phyloP scores from a whole-genome alignment of 148 eudicot species.

The Spergularia marina region DNA sequence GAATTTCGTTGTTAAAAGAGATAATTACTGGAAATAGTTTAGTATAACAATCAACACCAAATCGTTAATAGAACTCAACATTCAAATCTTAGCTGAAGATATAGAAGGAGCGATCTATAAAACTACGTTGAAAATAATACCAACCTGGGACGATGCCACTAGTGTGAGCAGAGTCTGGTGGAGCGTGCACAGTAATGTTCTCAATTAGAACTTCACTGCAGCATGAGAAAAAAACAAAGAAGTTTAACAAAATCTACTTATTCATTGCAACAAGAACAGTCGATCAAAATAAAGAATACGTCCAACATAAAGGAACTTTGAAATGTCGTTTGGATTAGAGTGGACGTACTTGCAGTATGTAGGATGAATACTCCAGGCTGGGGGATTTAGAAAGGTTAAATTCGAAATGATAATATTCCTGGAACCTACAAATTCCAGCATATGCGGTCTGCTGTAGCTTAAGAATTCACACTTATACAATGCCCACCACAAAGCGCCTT shows the following conservation, averaged over 20 bases:
- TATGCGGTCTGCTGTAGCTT: constrained; percentile 40
- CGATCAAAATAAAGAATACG: neutral
- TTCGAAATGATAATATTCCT: constrained; percentile 35
- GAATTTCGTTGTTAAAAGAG: too few species aligned
- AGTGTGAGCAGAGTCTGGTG: constrained; percentile 38
- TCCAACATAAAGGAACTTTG: neutral
- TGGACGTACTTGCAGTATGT: constrained; percentile 39
- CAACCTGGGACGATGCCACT: constrained; percentile 46
- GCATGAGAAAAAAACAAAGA: neutral
- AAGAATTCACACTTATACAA: constrained; percentile 29
- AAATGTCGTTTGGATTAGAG: neutral
- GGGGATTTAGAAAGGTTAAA: constrained; percentile 41
- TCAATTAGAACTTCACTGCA: constrained; percentile 28
- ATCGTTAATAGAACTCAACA: too few species aligned
- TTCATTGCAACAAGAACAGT: neutral
- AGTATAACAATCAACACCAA: too few species aligned
- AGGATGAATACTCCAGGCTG: constrained; percentile 53
- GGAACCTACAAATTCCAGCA: constrained; percentile 40
- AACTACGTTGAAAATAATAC: neutral
- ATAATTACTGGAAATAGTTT: too few species aligned
- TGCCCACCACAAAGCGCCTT: constrained; percentile 47
- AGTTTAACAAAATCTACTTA: neutral
- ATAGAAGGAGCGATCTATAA: neutral
- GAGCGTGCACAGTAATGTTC: constrained; percentile 34
- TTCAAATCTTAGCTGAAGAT: neutral